Conservation (phyloP, 768 basidiomycete genomes). For the Mycena filopes region DNA sequence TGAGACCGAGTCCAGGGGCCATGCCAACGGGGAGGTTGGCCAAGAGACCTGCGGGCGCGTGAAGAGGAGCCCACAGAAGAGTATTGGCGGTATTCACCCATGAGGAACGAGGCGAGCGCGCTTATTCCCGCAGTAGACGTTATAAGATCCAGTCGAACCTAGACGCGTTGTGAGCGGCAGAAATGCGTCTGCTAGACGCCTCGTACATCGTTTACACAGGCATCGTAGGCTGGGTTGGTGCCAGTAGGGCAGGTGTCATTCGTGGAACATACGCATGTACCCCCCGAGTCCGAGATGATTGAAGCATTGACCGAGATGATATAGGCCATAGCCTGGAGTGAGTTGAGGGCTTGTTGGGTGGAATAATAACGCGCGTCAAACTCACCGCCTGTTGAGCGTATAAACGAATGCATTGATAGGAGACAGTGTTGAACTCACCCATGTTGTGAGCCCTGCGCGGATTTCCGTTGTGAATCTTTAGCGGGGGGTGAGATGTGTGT, state of each 20-base stretch:
- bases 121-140: slow-evolving; percentile 84
- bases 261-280: slow-evolving; percentile 80
- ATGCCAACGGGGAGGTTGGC: slow-evolving; percentile 92
- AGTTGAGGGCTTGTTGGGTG: slow-evolving; percentile 43
- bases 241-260: slow-evolving; percentile 58
- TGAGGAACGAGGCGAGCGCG: slow-evolving; percentile 79
- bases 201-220: slow-evolving; percentile 70
- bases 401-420: not conserved
- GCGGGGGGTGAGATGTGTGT: slow-evolving; percentile 1
- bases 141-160: slow-evolving; percentile 66
- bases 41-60: slow-evolving; percentile 53
- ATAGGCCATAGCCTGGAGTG: slow-evolving; percentile 76
- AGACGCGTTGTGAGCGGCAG: no score
- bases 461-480: slow-evolving; percentile 69
- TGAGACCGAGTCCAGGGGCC: slow-evolving; percentile 87
- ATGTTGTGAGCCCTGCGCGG: slow-evolving; percentile 83
- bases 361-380: not conserved
- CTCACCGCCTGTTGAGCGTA: slow-evolving; percentile 8
- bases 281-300: slow-evolving; percentile 80
- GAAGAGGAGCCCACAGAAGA: no score
- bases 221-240: slow-evolving; percentile 60
- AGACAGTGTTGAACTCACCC: slow-evolving; percentile 57
- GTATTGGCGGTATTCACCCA: slow-evolving; percentile 52
- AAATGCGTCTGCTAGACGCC: slow-evolving; percentile 36
- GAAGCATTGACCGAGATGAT: slow-evolving; percentile 90